Evolutionary conservation across 192 early-diverging fungal species (phyloP), one percentile per base, ranked within the genome.

Genomic region (Backusella circina): DNA sequence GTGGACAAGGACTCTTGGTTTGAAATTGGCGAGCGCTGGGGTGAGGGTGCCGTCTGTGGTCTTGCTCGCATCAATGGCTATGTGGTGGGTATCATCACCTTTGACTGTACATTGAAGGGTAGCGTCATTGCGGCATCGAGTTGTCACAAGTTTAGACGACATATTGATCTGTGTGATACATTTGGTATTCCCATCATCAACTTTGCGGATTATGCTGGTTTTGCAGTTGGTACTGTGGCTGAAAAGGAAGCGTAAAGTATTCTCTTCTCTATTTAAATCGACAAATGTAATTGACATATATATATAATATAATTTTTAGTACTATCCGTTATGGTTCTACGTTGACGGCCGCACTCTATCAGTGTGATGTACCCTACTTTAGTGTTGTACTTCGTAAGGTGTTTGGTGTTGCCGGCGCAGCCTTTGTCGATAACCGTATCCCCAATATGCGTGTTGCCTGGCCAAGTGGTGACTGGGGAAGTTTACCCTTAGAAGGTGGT

Each of bases 381-480:
- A 76, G 69, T 23, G 77, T 82, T 44, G 39, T 82, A 2, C 54
- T 82, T 23, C 81, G 81, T 33, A 77, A 78, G 41, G 81, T 78
- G 7, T 82, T 82, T 79, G 81, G 81, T 65, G 81, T 82, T 28
- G 81, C 77, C 1, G 81, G 81, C 36, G 81, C 74, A 23, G 81
- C 81, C 18, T 79, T 79, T 72, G 79, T 80, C 15, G 79, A 76
- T 32, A 80, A 80, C 50, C 64, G 79, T 23, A 4, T 76, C 6
- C 79, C 79, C 0, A 82, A 82, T 38, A 72, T 75, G 74, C 69
- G 81, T 38, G 51, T 82, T 23, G 77, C 74, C 2, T 82, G 81
- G 81, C 81, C 81, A 35, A 73, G 70, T 65, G 81, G 73, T 21
- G 81, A 82, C 38, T 82, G 81, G 81, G 81, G 81, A 28, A 76